Conservation (phyloP, 139 green algal species). For the Zygnema circumcarinatum region DNA sequence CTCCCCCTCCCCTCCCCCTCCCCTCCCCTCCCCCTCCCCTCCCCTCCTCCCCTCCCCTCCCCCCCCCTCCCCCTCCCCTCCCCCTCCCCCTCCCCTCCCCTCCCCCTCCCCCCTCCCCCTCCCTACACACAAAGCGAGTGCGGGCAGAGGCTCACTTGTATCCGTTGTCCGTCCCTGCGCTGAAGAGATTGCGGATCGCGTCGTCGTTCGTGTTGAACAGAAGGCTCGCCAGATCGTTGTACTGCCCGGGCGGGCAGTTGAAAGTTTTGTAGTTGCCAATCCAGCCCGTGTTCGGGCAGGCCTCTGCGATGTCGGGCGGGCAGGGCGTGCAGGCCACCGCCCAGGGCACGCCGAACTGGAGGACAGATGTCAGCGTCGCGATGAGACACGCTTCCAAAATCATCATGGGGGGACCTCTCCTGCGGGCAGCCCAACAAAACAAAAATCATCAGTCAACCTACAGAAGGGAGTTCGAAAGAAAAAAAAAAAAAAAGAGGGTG, state of each 20-base stretch:
- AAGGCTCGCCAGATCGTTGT: constrained; percentile 83
- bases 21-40: too few species aligned
- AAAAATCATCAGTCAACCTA: not conserved
- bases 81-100: too few species aligned
- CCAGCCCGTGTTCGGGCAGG: constrained; percentile 70
- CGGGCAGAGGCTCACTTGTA: not conserved
- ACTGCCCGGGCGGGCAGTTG: constrained; percentile 63
- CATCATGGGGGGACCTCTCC: constrained; percentile 7
- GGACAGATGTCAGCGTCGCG: constrained; percentile 46
- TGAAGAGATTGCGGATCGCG: constrained; percentile 86
- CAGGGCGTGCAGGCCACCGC: constrained; percentile 59
- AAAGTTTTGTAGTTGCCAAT: constrained; percentile 76
- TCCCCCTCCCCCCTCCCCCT: too few species aligned
- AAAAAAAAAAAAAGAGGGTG: constrained; percentile 1
- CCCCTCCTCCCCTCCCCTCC: too few species aligned
- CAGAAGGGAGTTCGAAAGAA: too few species aligned
- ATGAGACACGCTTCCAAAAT: constrained; percentile 59
- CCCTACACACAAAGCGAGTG: not conserved
- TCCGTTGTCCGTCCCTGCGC: not conserved
- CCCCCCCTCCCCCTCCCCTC: too few species aligned
- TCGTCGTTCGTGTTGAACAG: constrained; percentile 87
- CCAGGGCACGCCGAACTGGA: constrained; percentile 55
- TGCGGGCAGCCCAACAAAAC: constrained; percentile 4
- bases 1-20: too few species aligned
- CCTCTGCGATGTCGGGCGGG: constrained; percentile 43